Percentiles rank a stretch among this genome's conserved stretches.
These are phyloP conservation scores for Echites panduratus DNA, from an alignment of 257 asterid genomes.

Conservation along the genomic window DNA sequence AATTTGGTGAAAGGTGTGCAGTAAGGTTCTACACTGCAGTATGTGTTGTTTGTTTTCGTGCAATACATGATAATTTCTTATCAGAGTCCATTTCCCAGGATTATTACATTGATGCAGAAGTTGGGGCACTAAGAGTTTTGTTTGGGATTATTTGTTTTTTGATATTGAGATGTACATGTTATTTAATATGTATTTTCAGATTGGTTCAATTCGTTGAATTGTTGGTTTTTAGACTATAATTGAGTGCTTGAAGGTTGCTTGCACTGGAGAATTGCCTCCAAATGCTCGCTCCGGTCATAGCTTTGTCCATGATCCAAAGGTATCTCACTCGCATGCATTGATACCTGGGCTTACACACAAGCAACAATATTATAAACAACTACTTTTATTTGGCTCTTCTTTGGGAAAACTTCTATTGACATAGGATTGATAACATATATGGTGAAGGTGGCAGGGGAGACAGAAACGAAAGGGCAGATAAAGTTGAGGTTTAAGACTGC, in stretches of 20 bases:
- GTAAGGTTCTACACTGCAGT: neutral
- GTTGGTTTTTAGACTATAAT: conserved; percentile 61
- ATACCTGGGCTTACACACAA: neutral
- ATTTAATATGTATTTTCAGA: neutral
- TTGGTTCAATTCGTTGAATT: neutral
- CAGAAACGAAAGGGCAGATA: conserved; percentile 98
- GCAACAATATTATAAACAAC: neutral
- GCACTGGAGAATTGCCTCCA: conserved; percentile 95
- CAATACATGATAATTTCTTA: neutral
- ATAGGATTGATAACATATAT: neutral
- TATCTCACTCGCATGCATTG: conserved; percentile 18
- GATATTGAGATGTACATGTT: neutral
- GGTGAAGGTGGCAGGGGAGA: conserved; percentile 93
- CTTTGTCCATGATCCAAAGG: conserved; percentile 97
- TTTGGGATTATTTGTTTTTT: neutral
- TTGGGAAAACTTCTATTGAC: neutral
- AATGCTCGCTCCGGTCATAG: conserved; percentile 97
- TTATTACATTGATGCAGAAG: neutral
- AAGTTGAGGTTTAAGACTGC: conserved; percentile 97
- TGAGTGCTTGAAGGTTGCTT: conserved; percentile 97
- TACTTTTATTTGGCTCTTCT: neutral
- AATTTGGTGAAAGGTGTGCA: neutral
- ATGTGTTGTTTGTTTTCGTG: neutral
- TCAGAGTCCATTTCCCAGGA: neutral
- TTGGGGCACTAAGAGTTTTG: neutral